phyloP scores from a whole-genome alignment of 306 rosid genomes.

The Rosa persica region DNA sequence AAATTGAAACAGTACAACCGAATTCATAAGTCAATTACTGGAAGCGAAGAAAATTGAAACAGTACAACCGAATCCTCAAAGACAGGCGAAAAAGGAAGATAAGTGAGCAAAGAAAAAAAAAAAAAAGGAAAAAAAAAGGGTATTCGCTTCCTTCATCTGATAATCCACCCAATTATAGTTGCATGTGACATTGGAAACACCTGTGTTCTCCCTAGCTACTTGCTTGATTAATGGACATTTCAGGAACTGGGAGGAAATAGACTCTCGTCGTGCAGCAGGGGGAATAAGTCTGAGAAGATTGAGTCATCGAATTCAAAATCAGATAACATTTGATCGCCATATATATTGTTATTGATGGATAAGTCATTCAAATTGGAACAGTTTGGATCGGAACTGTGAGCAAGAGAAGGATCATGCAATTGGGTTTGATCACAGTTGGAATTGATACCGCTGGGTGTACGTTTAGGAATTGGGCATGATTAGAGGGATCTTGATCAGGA shows the following conservation, averaged over 20 bases:
- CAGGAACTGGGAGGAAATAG: not conserved
- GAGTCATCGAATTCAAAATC: not conserved
- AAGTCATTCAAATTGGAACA: not conserved
- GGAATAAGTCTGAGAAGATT: not conserved
- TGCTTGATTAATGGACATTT: not conserved
- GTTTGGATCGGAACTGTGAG: not conserved
- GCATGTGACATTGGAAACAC: not conserved
- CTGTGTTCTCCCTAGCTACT: not conserved
- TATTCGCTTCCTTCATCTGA: not conserved
- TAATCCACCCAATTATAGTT: not conserved
- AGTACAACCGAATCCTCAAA: not conserved
- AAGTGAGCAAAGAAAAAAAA: too few relatives aligned
- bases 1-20: too few relatives aligned
- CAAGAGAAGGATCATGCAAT: not conserved
- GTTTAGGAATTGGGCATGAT: not conserved
- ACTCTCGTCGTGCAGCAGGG: not conserved
- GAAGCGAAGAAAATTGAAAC: too few relatives aligned
- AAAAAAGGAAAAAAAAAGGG: not conserved
- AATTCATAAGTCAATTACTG: too few relatives aligned
- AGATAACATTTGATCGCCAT: not conserved
- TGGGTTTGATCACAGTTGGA: not conserved
- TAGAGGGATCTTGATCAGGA: not conserved
- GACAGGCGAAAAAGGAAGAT: not conserved
- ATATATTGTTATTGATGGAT: not conserved
- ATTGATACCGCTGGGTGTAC: not conserved